Conservation (phyloP, 345 rosid species). For the Crucihimalaya himalaica region DNA sequence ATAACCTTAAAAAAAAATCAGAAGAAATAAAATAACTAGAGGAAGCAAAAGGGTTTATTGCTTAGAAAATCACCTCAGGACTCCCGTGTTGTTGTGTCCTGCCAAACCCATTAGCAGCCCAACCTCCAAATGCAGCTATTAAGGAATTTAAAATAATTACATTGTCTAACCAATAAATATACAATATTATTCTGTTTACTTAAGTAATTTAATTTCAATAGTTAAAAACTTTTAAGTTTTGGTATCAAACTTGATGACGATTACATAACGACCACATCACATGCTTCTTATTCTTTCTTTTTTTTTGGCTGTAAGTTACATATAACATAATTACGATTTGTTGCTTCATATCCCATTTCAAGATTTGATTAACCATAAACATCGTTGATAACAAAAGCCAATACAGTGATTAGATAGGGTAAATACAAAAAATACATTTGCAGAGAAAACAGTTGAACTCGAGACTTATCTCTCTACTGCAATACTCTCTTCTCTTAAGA, state of each 20-base stretch:
- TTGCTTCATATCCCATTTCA: constrained; percentile 3
- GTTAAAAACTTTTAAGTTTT: not conserved
- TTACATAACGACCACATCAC: not conserved
- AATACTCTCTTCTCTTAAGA: not conserved
- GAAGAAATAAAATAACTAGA: constrained; percentile 13
- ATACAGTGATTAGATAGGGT: not conserved
- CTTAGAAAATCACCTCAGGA: constrained; percentile 10
- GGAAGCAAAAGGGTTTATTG: constrained; percentile 17
- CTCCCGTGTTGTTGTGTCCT: constrained; percentile 23
- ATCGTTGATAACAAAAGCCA: constrained; percentile 11
- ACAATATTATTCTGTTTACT: not conserved
- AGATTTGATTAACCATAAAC: constrained; percentile 5
- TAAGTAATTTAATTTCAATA: not conserved
- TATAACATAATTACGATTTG: not conserved
- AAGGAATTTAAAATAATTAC: not conserved
- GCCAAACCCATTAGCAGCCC: constrained; percentile 14
- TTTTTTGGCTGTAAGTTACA: not conserved
- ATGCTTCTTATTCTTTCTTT: not conserved
- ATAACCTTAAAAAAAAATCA: not conserved
- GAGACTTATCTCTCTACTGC: constrained; percentile 1
- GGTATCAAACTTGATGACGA: not conserved
- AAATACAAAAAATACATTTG: constrained; percentile 21
- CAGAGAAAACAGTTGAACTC: constrained; percentile 1
- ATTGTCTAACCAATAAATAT: not conserved
- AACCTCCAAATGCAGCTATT: constrained; percentile 15